A percentile compares a stretch with the other conserved stretches of the same genome.
These are phyloP conservation scores for Penicillium lagena DNA, from an alignment of 495 filamentous ascomycete species.

Conservation along the genomic window DNA sequence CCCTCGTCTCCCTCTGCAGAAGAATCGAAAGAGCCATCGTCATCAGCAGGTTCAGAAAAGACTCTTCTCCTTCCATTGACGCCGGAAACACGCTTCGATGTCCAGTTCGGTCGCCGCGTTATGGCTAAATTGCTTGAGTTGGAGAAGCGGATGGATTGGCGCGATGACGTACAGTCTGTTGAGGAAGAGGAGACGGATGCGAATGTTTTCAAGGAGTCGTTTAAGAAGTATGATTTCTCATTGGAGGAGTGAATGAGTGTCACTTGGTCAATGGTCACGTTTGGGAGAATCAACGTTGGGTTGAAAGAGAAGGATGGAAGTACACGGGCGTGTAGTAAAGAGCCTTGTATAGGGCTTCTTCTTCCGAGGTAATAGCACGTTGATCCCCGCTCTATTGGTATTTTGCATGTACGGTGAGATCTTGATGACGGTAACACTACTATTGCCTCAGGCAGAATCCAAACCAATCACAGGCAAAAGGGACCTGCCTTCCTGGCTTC, in stretches of 20 bases:
- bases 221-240: conserved; percentile 78
- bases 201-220: conserved; percentile 75
- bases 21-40: background rate
- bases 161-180: conserved; percentile 68
- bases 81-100: conserved; percentile 49
- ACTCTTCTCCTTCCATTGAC: conserved; percentile 46
- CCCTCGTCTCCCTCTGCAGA: conserved; percentile 5
- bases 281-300: too few relatives aligned
- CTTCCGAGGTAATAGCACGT: too few relatives aligned
- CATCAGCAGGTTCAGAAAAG: conserved; percentile 27
- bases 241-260: conserved; percentile 25
- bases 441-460: too few relatives aligned
- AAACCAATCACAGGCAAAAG: background rate
- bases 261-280: too few relatives aligned
- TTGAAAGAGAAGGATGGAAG: too few relatives aligned
- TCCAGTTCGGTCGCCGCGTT: conserved; percentile 69
- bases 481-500: conserved; percentile 1
- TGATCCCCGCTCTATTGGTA: too few relatives aligned
- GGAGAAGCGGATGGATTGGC: conserved; percentile 71
- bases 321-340: too few relatives aligned
- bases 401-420: too few relatives aligned
- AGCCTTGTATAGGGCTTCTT: too few relatives aligned
- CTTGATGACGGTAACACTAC: too few relatives aligned
- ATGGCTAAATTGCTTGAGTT: conserved; percentile 80
- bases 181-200: conserved; percentile 75